Evolutionary conservation across 106 monocot genomes (phyloP), one percentile per base, ranked within the genome.

Genomic region (Dendrobium huoshanense): DNA sequence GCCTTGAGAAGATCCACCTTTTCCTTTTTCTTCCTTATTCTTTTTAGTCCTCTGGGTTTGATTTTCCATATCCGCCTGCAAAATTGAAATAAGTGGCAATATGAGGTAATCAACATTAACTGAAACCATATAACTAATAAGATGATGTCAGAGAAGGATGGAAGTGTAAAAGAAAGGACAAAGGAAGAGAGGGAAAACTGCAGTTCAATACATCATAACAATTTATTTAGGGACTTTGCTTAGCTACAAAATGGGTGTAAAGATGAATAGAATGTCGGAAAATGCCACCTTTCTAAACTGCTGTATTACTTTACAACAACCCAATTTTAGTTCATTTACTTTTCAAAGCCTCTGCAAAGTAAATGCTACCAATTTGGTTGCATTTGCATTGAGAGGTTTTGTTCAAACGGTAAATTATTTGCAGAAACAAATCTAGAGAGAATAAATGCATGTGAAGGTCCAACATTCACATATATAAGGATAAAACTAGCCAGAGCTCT

Each of bases 1-100:
- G 37, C 55, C 68, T 48, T 84, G 75, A 22, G 80, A 73, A 5
- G 75, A 45, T 68, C 83, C 87, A 16, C 37, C 87, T 79, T 87
- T 90, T 59, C 48, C 79, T 75, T 80, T 94, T 82, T 87, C 97
- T 31, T 89, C 88, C 48, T 77, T 47, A 75, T 90, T 97, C 49
- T 85, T 92, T 22, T 65, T 75, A 78, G 85, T 77, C 67, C 54
- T 84, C 10, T 45, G 25, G 54, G 41, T 68, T 43, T 76, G 90
- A 73, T 89, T 91, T 73, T 82, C 86, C 24, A 48, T 73, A 73
- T 94, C 87, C 45, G 22, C 48, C 94, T 96, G 83, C 72, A 82
- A 77, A 74, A 72, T 77, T 18, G 27, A 18, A 75, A 84, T 41
- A 2, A 24, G 70, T 59, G 59, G 22, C n/a, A 58, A 51, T 45